Conservation (phyloP, 2,329 filamentous ascomycete species). For the Dryadomyces sulphureus region DNA sequence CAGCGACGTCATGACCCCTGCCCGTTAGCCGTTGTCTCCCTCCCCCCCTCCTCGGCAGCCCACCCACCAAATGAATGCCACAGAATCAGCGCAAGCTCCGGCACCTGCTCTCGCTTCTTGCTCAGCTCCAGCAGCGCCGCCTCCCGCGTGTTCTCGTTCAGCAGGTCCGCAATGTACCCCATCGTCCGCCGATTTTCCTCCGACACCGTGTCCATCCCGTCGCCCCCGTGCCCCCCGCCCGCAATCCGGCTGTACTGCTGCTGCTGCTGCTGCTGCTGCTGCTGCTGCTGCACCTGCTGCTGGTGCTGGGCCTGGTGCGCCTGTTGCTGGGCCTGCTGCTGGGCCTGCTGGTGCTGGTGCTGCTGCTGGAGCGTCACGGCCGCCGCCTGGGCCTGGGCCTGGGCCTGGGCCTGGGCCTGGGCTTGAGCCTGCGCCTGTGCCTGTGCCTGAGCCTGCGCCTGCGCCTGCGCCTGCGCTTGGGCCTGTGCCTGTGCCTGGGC, state of each 20-base stretch:
- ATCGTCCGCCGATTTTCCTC: slow-evolving; percentile 92
- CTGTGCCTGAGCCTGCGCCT: slow-evolving; percentile 7
- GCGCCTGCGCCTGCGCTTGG: slow-evolving; percentile 27
- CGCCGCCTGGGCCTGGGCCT: slow-evolving; percentile 34
- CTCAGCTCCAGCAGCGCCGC: slow-evolving; percentile 86
- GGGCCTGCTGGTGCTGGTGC: slow-evolving; percentile 47
- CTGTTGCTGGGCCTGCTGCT: slow-evolving; percentile 55
- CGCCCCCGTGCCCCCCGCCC: slow-evolving; percentile 17
- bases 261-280: slow-evolving; percentile 43
- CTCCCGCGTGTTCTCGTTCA: slow-evolving; percentile 78
- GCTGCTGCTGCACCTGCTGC: slow-evolving; percentile 43
- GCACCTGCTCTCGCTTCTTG: slow-evolving; percentile 97
- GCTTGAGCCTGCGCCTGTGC: slow-evolving; percentile 8
- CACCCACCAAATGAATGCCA: slow-evolving; percentile 96
- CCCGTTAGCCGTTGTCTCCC: slow-evolving; percentile 1
- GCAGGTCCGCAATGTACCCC: slow-evolving; percentile 78
- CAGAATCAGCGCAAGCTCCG: slow-evolving; percentile 85
- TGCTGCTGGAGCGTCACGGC: slow-evolving; percentile 29
- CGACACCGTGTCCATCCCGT: slow-evolving; percentile 48
- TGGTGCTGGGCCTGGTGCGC: slow-evolving; percentile 44
- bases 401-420: background rate
- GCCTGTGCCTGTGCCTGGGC: slow-evolving; percentile 2
- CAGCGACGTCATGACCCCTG: slow-evolving; percentile 94
- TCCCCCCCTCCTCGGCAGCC: background rate
- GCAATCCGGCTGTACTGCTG: slow-evolving; percentile 63